Percentiles rank a stretch among this genome's conserved stretches.
Conservation (phyloP, 495 filamentous ascomycete species). For the Sabuloglossum arenarium region DNA sequence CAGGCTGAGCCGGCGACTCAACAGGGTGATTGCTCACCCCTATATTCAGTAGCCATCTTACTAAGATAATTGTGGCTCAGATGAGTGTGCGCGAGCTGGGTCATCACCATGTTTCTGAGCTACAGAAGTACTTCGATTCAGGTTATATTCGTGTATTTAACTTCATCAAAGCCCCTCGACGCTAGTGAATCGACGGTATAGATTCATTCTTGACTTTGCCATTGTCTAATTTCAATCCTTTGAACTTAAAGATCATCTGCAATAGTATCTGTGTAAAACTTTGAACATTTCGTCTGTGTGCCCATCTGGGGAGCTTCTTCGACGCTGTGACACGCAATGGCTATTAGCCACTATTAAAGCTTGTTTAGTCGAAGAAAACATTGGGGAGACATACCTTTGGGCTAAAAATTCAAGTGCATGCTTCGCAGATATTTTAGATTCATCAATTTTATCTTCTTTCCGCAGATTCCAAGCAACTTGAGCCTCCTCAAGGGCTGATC, state of each 20-base stretch:
- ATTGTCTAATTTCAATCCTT: not conserved
- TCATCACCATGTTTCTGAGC: not conserved
- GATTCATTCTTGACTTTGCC: not conserved
- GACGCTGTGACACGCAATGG: not conserved
- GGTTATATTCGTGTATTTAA: not conserved
- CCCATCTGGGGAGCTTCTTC: not conserved
- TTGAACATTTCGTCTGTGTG: not conserved
- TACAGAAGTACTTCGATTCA: not conserved
- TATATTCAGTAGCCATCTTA: slow-evolving; percentile 1
- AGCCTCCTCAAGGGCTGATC: not conserved
- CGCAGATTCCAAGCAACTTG: not conserved
- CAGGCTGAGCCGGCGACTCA: too few relatives aligned
- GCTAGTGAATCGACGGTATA: not conserved
- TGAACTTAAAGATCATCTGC: not conserved
- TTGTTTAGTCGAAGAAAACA: not conserved
- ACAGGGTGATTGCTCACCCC: not conserved
- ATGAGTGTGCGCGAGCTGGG: not conserved
- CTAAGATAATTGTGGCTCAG: not conserved
- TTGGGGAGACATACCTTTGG: too few relatives aligned
- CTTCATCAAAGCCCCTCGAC: not conserved
- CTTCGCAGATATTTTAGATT: not conserved
- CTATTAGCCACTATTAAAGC: not conserved
- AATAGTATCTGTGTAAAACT: not conserved
- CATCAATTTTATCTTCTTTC: not conserved
- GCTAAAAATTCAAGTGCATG: not conserved